These are phyloP conservation scores for Ascochyta koolunga DNA, from an alignment of 2,329 filamentous ascomycete genomes.

Conservation along the genomic window DNA sequence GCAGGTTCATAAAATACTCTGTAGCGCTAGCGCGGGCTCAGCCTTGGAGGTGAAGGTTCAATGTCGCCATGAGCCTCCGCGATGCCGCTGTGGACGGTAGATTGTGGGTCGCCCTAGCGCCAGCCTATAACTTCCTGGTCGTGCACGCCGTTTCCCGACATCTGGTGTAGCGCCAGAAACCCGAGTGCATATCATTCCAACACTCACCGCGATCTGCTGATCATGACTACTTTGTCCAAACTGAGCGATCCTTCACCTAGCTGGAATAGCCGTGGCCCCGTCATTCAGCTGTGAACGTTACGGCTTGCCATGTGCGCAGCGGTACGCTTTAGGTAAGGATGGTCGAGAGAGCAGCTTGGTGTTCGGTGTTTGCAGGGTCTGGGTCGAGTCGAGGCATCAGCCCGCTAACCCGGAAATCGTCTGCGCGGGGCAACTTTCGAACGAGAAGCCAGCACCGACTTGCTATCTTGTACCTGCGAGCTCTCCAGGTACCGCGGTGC, in stretches of 20 bases:
- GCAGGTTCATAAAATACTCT: conserved; percentile 30
- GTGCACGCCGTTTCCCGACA: conserved; percentile 4
- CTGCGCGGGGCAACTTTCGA: conserved; percentile 7
- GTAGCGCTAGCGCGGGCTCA: conserved; percentile 24
- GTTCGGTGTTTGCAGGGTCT: conserved; percentile 7
- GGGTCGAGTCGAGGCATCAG: conserved; percentile 2
- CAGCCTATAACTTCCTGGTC: conserved; percentile 5
- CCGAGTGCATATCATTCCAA: background rate
- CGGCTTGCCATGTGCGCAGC: conserved; percentile 8
- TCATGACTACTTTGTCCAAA: background rate
- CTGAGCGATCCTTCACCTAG: background rate
- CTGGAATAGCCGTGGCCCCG: background rate
- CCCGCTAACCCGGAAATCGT: background rate
- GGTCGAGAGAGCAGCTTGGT: conserved; percentile 16
- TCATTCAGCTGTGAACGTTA: conserved; percentile 6
- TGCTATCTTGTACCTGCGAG: background rate
- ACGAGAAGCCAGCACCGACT: conserved; percentile 1
- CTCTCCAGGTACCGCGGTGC: background rate
- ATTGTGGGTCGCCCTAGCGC: conserved; percentile 11
- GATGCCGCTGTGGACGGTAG: conserved; percentile 12
- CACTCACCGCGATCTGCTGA: conserved; percentile 1
- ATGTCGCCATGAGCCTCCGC: conserved; percentile 18
- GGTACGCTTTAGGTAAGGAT: conserved; percentile 16
- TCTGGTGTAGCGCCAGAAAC: background rate
- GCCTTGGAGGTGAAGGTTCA: conserved; percentile 9